Conservation (phyloP, 2,329 filamentous ascomycete genomes). For the Sporothrix globosa region DNA sequence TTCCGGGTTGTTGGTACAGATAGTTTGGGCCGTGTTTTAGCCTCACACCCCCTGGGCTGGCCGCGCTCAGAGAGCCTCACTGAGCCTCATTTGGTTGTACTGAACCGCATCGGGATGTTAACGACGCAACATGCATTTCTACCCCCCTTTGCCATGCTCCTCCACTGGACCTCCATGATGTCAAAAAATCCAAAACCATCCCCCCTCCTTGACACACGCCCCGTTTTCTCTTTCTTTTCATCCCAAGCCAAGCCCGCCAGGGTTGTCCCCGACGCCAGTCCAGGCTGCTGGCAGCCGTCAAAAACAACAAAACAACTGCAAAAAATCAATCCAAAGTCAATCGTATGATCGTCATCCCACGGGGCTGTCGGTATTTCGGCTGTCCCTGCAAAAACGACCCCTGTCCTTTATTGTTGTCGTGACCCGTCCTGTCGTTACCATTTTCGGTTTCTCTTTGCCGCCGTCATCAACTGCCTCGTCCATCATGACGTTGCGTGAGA, state of each 20-base stretch:
- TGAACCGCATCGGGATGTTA: background rate
- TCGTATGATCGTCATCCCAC: constrained; percentile 27
- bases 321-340: background rate
- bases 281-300: background rate
- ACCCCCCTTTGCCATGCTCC: background rate
- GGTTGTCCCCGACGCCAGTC: background rate
- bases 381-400: background rate
- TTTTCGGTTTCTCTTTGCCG: no score
- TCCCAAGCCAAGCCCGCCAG: constrained; percentile 17
- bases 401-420: background rate
- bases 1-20: constrained; percentile 7
- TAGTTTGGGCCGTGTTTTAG: constrained; percentile 17
- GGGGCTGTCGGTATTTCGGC: constrained; percentile 3
- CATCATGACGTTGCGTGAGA: constrained; percentile 6
- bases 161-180: background rate
- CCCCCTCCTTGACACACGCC: constrained; percentile 13
- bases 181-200: background rate
- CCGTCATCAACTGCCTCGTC: background rate
- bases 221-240: constrained; percentile 22
- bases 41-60: constrained; percentile 5
- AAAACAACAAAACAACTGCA: no score
- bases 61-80: background rate
- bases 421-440: background rate
- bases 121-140: background rate
- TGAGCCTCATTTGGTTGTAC: background rate